A percentile compares a stretch with the other conserved stretches of the same genome.
Conservation (phyloP, 768 basidiomycete genomes). For the Kwoniella botswanensis region DNA sequence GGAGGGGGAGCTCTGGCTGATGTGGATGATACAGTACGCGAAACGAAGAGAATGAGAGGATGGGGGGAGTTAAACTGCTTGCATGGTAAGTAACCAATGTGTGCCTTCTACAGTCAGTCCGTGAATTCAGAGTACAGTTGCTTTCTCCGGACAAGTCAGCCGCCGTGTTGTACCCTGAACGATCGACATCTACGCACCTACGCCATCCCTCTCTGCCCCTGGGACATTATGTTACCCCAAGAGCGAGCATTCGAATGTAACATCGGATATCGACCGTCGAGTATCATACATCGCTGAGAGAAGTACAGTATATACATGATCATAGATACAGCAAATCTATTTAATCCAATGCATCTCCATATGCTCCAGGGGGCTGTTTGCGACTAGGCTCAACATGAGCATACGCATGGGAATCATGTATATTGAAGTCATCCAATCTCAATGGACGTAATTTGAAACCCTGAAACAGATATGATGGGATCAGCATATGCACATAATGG, state of each 20-base stretch:
- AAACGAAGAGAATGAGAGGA: not conserved
- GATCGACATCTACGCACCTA: constrained; percentile 7
- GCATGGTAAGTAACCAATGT: not conserved
- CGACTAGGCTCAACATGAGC: constrained; percentile 54
- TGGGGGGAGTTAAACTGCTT: not conserved
- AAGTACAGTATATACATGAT: constrained; percentile 7
- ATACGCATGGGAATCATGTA: constrained; percentile 56
- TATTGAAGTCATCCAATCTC: constrained; percentile 70
- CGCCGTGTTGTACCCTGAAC: constrained; percentile 4
- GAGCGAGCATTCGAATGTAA: not conserved
- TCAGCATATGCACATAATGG: not conserved
- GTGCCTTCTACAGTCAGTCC: not conserved
- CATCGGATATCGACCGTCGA: too few species aligned
- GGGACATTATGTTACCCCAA: not conserved
- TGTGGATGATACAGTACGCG: not conserved
- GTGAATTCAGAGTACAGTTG: not conserved
- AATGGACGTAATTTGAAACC: constrained; percentile 79
- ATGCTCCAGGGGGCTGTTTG: constrained; percentile 35
- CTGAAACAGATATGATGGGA: constrained; percentile 58
- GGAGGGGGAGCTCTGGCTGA: too few species aligned
- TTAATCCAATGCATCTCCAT: constrained; percentile 35
- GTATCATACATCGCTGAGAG: not conserved
- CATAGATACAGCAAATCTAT: not conserved
- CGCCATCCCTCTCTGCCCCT: not conserved
- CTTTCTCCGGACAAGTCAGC: not conserved